Evolutionary conservation across 805 yeast species (phyloP).

Genomic region (Ogataea polymorpha): DNA sequence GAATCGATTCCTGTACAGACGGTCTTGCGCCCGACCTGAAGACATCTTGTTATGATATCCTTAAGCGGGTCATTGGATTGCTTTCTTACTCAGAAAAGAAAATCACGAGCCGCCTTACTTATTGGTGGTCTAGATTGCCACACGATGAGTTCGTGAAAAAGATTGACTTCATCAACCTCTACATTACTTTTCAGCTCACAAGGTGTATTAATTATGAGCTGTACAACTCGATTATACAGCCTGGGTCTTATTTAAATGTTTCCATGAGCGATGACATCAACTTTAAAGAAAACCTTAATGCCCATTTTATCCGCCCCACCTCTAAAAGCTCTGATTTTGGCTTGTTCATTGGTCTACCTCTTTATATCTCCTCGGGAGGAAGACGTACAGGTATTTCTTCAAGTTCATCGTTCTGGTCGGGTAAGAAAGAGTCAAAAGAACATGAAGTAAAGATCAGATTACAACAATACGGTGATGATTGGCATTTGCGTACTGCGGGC

Average conservation of each 20-base stretch:
- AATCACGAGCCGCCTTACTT: slow-evolving; percentile 42
- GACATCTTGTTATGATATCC: slow-evolving; percentile 60
- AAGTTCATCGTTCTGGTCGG: slow-evolving; percentile 13
- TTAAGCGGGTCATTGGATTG: slow-evolving; percentile 67
- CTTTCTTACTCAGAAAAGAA: slow-evolving; percentile 48
- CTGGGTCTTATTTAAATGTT: slow-evolving; percentile 17
- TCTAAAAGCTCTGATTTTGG: slow-evolving; percentile 26
- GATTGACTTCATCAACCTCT: slow-evolving; percentile 69
- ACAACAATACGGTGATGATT: slow-evolving; percentile 69
- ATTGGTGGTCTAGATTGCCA: slow-evolving; percentile 51
- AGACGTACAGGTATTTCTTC: slow-evolving; percentile 11
- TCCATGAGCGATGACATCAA: slow-evolving; percentile 29
- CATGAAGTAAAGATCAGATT: slow-evolving; percentile 40
- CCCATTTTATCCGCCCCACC: slow-evolving; percentile 27
- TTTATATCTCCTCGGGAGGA: slow-evolving; percentile 22
- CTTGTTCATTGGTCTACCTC: slow-evolving; percentile 24
- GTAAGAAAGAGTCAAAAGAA: slow-evolving; percentile 18
- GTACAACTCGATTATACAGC: slow-evolving; percentile 21
- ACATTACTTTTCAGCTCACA: slow-evolving; percentile 72
- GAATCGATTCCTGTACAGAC: slow-evolving; percentile 20
- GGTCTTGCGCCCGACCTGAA: slow-evolving; percentile 45
- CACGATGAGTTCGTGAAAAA: slow-evolving; percentile 44
- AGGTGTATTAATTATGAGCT: slow-evolving; percentile 41
- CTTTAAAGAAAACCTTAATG: slow-evolving; percentile 26
- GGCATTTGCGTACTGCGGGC: slow-evolving; percentile 75